Conservation (phyloP, 1,139 yeast genomes). For the Yamadazyma atmosphaerica region DNA sequence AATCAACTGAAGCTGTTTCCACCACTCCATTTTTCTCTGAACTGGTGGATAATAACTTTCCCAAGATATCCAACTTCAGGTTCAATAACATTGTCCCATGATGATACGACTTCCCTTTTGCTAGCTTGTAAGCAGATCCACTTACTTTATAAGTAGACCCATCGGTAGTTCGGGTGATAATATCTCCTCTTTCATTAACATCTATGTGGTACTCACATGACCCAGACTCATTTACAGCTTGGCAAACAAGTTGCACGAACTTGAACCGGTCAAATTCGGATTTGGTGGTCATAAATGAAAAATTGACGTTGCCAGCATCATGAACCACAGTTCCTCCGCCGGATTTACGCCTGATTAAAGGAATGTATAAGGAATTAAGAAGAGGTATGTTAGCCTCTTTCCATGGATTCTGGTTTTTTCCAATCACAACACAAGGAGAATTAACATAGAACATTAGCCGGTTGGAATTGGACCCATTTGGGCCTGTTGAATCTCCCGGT, state of each 20-base stretch:
- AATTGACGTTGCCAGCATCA: conserved; percentile 89
- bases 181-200: conserved; percentile 76
- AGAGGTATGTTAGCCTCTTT: conserved; percentile 71
- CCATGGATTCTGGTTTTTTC: conserved; percentile 96
- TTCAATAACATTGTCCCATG: conserved; percentile 93
- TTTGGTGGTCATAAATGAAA: conserved; percentile 75
- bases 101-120: conserved; percentile 83
- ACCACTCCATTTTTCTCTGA: conserved; percentile 44
- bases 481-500: conserved; percentile 17
- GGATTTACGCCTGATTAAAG: conserved; percentile 73
- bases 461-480: conserved; percentile 26
- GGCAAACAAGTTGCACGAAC: conserved; percentile 56
- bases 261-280: conserved; percentile 62
- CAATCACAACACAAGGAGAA: conserved; percentile 86
- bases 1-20: conserved; percentile 59
- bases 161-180: conserved; percentile 46
- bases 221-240: conserved; percentile 43
- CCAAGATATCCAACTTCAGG: conserved; percentile 59
- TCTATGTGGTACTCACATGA: conserved; percentile 22
- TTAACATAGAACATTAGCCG: conserved; percentile 75
- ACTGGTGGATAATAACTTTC: conserved; percentile 47
- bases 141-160: conserved; percentile 59
- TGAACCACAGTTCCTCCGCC: conserved; percentile 99
- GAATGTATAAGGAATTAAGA: conserved; percentile 56
- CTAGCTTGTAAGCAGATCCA: conserved; percentile 88